These are phyloP conservation scores for Fusarium cicatricum DNA, from an alignment of 2,329 filamentous ascomycete genomes.

Conservation along the genomic window DNA sequence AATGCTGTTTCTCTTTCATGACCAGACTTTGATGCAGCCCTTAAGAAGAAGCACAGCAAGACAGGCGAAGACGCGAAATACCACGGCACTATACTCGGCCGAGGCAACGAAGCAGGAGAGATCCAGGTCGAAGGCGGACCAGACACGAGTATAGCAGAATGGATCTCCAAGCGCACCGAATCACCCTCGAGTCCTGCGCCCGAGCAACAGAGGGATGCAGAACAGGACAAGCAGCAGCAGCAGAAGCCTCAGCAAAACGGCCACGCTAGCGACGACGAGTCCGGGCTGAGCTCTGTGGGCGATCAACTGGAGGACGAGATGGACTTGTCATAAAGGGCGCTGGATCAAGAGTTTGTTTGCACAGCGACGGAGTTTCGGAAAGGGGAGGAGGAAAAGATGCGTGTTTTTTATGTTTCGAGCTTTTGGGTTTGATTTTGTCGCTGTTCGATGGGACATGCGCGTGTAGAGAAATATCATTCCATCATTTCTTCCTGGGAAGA, in stretches of 20 bases:
- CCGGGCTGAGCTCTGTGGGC: conserved; percentile 65
- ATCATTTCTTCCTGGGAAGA: too few relatives aligned
- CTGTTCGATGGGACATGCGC: background rate
- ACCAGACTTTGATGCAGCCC: too few relatives aligned
- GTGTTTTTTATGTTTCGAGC: conserved; percentile 15
- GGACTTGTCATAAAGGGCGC: conserved; percentile 51
- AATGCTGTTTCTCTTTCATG: conserved; percentile 29
- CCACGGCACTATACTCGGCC: conserved; percentile 83
- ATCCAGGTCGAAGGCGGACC: conserved; percentile 80
- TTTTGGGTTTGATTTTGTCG: background rate
- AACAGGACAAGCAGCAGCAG: too few relatives aligned
- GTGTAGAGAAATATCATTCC: background rate
- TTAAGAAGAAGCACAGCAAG: conserved; percentile 94
- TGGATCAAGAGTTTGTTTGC: conserved; percentile 23
- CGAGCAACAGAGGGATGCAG: conserved; percentile 8
- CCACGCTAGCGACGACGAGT: conserved; percentile 51
- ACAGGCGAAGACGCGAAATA: conserved; percentile 88
- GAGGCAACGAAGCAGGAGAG: conserved; percentile 72
- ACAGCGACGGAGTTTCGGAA: conserved; percentile 44
- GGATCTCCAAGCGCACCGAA: conserved; percentile 46
- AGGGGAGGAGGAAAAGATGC: conserved; percentile 13
- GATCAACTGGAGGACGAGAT: conserved; percentile 58
- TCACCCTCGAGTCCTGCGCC: conserved; percentile 23
- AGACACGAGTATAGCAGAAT: conserved; percentile 48
- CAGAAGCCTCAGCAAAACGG: conserved; percentile 36